Evolutionary conservation across 179 eudicot genomes (phyloP), one percentile per base, ranked within the genome.

Genomic region (Silene coronaria): DNA sequence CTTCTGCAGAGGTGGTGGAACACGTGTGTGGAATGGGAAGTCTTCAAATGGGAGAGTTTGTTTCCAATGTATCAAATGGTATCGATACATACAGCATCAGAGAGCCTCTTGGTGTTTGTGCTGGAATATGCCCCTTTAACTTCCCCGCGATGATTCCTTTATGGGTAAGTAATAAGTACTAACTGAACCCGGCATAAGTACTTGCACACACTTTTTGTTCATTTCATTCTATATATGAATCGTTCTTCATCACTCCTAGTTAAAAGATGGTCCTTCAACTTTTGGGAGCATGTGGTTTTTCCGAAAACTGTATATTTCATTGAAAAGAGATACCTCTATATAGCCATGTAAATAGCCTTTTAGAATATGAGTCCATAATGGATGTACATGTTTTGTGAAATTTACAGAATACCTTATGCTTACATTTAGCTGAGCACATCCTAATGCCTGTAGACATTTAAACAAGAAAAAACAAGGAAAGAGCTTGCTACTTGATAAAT

Each of bases 61-160:
- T 86, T 57, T 86, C 99, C 78, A 93, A 95, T 78, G 90, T 92
- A 26, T 76, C 96, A 22, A 80, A 81, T 87, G 99, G 99, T 73
- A 87, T 89, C 48, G 99, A 95, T 80, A 87, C 96, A 64, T 95
- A 91, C 79, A 91, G 97, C 84, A 77, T 91, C 70, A 89, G 96
- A 77, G 99, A 95, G 78, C 97, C 97, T 61, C 91, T 95, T 79
- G 99, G 99, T 75, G 97, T 92, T 77, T 95, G 97, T 88, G 97
- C 99, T 77, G 99, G 99, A 69, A 93, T 95, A 73, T 95, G 99
- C 68, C 97, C 97, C 69, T 91, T 84, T 55, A 91, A 91, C 82
- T 95, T 92, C 77, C 96, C 97, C 28, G 97, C 97, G 36, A 88
- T 95, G 93, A 87, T 95, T 78, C 97, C 97, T 22, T 80, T 95